These are phyloP conservation scores for Cyberlindnera meyerae DNA, from an alignment of 805 yeast genomes.

Conservation along the genomic window DNA sequence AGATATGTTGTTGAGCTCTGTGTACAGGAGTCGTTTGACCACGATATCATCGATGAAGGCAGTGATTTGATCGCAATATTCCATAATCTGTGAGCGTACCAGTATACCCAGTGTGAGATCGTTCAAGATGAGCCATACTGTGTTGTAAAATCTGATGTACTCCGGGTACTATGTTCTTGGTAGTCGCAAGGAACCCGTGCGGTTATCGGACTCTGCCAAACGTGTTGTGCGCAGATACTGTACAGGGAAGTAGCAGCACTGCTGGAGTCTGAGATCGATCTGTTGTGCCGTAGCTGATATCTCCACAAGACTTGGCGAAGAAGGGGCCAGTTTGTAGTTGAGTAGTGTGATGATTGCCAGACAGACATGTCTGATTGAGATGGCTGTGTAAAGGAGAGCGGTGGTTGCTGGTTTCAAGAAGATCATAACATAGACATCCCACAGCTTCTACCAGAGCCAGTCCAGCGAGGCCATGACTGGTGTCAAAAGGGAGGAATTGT, in stretches of 20 bases:
- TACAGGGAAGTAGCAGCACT: constrained; percentile 70
- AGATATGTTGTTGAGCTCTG: constrained; percentile 45
- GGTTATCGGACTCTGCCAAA: constrained; percentile 15
- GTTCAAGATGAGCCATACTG: constrained; percentile 80
- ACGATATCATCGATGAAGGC: constrained; percentile 26
- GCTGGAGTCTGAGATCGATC: constrained; percentile 70
- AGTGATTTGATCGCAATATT: constrained; percentile 28
- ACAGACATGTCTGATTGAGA: constrained; percentile 15
- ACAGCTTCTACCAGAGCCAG: not conserved
- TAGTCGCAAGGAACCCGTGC: constrained; percentile 25
- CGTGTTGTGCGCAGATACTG: constrained; percentile 58
- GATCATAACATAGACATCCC: not conserved
- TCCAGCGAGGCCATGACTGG: not conserved
- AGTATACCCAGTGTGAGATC: constrained; percentile 74
- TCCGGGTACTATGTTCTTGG: constrained; percentile 50
- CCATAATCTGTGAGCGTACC: constrained; percentile 43
- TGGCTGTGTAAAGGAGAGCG: constrained; percentile 7
- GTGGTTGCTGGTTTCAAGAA: constrained; percentile 15
- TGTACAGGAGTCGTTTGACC: constrained; percentile 39
- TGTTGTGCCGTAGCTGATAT: constrained; percentile 69
- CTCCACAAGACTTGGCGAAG: constrained; percentile 30
- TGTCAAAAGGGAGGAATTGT: constrained; percentile 2
- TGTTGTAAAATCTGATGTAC: constrained; percentile 77
- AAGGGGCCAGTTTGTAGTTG: constrained; percentile 25
- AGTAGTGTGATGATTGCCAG: constrained; percentile 20